Percentiles rank a stretch among this genome's conserved stretches.
Evolutionary conservation across 768 basidiomycete species (phyloP).

Genomic region (Macrolepiota dolichaula): DNA sequence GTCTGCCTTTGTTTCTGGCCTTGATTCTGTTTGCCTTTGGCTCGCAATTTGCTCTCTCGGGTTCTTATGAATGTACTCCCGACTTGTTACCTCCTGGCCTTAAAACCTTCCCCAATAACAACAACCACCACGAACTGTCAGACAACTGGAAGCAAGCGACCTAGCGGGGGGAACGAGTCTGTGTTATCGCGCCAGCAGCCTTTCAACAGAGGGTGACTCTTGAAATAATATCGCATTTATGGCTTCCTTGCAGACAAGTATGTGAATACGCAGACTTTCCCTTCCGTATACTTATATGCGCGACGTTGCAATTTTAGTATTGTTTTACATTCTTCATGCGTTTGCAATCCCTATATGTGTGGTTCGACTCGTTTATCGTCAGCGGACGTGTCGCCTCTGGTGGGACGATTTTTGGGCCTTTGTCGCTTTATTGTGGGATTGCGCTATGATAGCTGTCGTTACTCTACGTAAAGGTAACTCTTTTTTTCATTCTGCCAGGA

Average conservation of each 20-base stretch:
- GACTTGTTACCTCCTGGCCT: not conserved
- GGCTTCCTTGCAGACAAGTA: not conserved
- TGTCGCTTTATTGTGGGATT: constrained; percentile 17
- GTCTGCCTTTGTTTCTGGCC: not conserved
- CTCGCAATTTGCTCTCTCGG: not conserved
- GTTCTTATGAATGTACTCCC: not conserved
- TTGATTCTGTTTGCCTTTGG: not conserved
- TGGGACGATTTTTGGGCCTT: constrained; percentile 29
- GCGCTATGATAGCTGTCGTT: constrained; percentile 3
- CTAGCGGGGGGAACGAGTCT: not conserved
- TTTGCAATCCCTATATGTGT: constrained; percentile 19
- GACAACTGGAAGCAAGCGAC: not conserved
- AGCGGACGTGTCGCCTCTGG: constrained; percentile 21
- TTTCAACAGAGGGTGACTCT: too few species aligned
- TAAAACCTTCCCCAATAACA: too few species aligned
- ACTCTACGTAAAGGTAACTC: constrained; percentile 8
- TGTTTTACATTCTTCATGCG: constrained; percentile 6
- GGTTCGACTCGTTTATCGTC: constrained; percentile 21
- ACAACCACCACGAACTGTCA: not conserved
- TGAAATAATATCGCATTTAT: too few species aligned
- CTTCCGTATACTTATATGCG: not conserved
- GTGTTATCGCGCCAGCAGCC: too few species aligned
- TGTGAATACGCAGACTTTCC: not conserved
- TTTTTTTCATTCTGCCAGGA: constrained; percentile 3
- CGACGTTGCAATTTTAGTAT: not conserved